Base-by-base conservation (phyloP, 345 rosid genomes). In the Brassica juncea region DNA sequence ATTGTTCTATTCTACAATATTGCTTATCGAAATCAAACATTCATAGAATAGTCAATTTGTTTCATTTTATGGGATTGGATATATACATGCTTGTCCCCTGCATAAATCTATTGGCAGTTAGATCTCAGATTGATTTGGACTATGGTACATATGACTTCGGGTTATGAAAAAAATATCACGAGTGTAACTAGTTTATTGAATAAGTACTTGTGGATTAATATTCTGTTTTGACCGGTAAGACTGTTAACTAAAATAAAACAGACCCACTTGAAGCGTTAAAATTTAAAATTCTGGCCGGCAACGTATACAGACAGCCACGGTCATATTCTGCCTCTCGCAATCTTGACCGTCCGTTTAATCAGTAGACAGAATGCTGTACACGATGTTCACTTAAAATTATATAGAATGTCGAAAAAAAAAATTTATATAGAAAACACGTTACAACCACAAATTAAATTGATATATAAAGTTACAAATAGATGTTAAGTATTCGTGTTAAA, bases 141-240 rank as follows among this genome's bases (percentile, higher is more conserved):
- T 34, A 11, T 10, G 6, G 62, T 59, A 19, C 74, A 59, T 10
- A 10, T 60, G 62, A 44, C 69, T 68, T 76, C 19, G 5, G 15
- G 6, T 12, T 30, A 44, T 47, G 47, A 16, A 31, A 34, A 16
- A 47, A 30, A 5, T 31, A 5, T 31, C 32, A 62, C 57, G 34
- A 71, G 59, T 54, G 25, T 27, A 27, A 65, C 8, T 62, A 62
- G 54, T 78, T 66, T 39, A 77, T 71, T 32, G 69, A 61, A 44
- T 62, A 34, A n/a, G 57, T n/a, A 52, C 8, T 35, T 60, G 64
- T 73, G 65, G 32, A 64, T 47, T 79, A 60, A 59, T 66, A 49
- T 78, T 78, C 77, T 5, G 68, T 66, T 72, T 72, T 68, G 79
- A 80, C 83, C 67, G 75, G 79, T 80, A 69, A 49, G 66, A 55